Conservation (phyloP, 2,329 filamentous ascomycete genomes). For the Hysterium pulicare region DNA sequence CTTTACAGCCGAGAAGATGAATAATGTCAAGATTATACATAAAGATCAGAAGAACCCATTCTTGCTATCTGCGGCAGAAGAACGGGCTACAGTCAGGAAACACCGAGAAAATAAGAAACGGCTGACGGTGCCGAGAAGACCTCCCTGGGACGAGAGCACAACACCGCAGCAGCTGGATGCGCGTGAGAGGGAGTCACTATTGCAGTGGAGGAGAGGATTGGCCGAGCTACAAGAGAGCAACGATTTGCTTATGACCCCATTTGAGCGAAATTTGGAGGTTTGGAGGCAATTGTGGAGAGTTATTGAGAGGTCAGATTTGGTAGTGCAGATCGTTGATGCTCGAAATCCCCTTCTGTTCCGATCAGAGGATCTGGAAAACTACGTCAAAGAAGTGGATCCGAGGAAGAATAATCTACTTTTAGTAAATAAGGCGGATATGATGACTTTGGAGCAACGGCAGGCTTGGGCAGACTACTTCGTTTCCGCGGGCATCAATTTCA, state of each 20-base stretch:
- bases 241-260: conserved; percentile 94
- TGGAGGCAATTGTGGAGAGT: conserved; percentile 98
- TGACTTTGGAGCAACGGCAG: conserved; percentile 79
- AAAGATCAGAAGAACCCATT: conserved; percentile 95
- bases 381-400: conserved; percentile 87
- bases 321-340: conserved; percentile 98
- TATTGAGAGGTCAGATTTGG: conserved; percentile 90
- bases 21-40: conserved; percentile 98
- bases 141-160: conserved; percentile 81
- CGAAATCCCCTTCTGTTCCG: conserved; percentile 91
- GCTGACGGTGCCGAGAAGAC: conserved; percentile 85
- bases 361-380: conserved; percentile 86
- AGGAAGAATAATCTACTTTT: conserved; percentile 88
- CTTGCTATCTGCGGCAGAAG: conserved; percentile 78
- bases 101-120: conserved; percentile 75
- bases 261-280: conserved; percentile 94
- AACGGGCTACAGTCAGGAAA: conserved; percentile 73
- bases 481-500: conserved; percentile 77
- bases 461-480: conserved; percentile 86
- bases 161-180: conserved; percentile 78
- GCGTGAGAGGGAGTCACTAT: conserved; percentile 73
- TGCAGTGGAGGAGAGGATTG: conserved; percentile 85
- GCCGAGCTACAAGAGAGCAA: conserved; percentile 92
- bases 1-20: conserved; percentile 98
- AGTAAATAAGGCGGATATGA: conserved; percentile 99